Conservation (phyloP, 805 yeast species). For the Starmera caribaea region DNA sequence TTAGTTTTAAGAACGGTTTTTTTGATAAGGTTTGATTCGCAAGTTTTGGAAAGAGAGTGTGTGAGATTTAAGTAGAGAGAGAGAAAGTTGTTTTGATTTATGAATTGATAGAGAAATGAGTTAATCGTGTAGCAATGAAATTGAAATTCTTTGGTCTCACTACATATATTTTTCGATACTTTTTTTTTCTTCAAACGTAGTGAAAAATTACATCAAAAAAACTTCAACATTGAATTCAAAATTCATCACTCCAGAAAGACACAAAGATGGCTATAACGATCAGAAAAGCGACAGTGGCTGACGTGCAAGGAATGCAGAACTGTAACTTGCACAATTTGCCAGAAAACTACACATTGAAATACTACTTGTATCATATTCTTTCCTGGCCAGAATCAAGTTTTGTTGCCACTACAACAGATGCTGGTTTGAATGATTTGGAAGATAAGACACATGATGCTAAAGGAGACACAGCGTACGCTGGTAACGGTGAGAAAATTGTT, state of each 20-base stretch:
- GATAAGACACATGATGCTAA: conserved; percentile 23
- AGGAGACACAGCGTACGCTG: conserved; percentile 56
- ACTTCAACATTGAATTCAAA: too few relatives aligned
- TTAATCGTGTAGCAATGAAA: not conserved
- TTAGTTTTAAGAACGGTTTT: conserved; percentile 64
- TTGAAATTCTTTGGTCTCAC: too few relatives aligned
- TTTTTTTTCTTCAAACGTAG: too few relatives aligned
- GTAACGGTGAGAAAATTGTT: conserved; percentile 71
- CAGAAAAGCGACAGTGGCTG: conserved; percentile 78
- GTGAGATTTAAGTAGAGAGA: conserved; percentile 24
- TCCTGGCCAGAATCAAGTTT: conserved; percentile 98
- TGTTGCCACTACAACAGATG: conserved; percentile 75
- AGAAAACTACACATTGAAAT: conserved; percentile 87
- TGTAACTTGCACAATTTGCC: conserved; percentile 88
- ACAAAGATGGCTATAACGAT: conserved; percentile 75
- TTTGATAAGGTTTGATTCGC: conserved; percentile 57
- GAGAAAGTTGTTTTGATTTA: too few relatives aligned
- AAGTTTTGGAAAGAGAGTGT: conserved; percentile 45
- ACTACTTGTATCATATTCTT: conserved; percentile 85
- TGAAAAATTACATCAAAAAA: too few relatives aligned
- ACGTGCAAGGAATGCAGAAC: conserved; percentile 92
- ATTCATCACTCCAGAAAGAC: too few relatives aligned
- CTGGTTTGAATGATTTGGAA: conserved; percentile 19
- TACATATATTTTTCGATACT: too few relatives aligned
- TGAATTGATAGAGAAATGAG: conserved; percentile 11